These are phyloP conservation scores for Pulveroboletus sp. DNA, from an alignment of 768 basidiomycete genomes.

Conservation along the genomic window DNA sequence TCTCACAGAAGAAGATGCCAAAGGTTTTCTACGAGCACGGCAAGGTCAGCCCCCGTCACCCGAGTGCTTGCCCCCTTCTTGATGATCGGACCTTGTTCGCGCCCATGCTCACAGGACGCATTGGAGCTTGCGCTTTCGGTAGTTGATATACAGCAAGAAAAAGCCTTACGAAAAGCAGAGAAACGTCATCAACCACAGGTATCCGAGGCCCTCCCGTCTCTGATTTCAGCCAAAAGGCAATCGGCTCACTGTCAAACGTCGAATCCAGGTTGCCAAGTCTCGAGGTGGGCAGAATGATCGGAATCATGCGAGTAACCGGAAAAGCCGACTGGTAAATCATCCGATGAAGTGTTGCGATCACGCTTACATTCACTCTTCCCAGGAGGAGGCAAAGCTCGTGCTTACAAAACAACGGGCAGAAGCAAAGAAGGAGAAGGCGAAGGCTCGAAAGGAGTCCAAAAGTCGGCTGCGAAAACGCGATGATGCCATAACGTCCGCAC, in stretches of 20 bases:
- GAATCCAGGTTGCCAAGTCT: constrained; percentile 26
- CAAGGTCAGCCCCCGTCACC: constrained; percentile 21
- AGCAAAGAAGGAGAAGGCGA: constrained; percentile 38
- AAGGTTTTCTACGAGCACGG: constrained; percentile 32
- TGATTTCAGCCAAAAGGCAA: constrained; percentile 15
- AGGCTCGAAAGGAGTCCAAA: constrained; percentile 24
- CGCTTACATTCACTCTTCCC: constrained; percentile 10
- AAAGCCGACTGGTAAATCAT: constrained; percentile 37
- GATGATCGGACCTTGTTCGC: constrained; percentile 18
- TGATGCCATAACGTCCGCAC: constrained; percentile 10
- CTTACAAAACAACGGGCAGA: constrained; percentile 35
- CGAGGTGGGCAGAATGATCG: constrained; percentile 25
- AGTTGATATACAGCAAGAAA: constrained; percentile 43
- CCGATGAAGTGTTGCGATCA: constrained; percentile 8
- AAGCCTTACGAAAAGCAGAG: constrained; percentile 34
- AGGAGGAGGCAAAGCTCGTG: constrained; percentile 42
- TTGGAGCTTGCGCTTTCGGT: constrained; percentile 45
- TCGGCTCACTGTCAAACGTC: constrained; percentile 12
- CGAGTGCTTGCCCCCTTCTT: constrained; percentile 11
- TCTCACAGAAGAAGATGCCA: constrained; percentile 23
- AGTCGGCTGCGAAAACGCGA: constrained; percentile 10
- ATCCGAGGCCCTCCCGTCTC: background rate
- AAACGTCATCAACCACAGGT: constrained; percentile 41
- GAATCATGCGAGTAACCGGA: constrained; percentile 27
- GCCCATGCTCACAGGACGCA: constrained; percentile 37